phyloP scores from a whole-genome alignment of 1,284 basidiomycete species.

The Austroboletus niveus region DNA sequence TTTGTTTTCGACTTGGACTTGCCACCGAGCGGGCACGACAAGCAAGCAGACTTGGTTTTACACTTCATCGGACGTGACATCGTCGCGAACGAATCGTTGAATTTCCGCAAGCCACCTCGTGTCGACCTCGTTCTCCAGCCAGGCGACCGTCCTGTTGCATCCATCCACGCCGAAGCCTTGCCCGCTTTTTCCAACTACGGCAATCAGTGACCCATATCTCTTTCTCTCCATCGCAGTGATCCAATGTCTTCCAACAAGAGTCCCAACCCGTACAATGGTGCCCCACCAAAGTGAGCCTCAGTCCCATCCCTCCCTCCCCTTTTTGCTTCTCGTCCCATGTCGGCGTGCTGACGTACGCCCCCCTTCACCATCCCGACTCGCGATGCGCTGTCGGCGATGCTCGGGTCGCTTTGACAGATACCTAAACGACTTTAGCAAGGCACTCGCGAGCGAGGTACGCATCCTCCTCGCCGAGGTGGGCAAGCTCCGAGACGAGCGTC shows the following conservation, averaged over 20 bases:
- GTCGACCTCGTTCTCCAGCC: conserved; percentile 17
- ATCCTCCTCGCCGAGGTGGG: conserved; percentile 69
- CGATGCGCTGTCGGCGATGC: not conserved
- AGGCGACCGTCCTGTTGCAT: not conserved
- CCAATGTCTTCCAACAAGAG: conserved; percentile 34
- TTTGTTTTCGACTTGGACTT: not conserved
- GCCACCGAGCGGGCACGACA: conserved; percentile 1
- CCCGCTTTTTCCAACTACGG: conserved; percentile 2
- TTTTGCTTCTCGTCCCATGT: not conserved
- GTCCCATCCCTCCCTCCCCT: not conserved
- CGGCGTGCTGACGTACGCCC: conserved; percentile 10
- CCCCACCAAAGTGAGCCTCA: conserved; percentile 32
- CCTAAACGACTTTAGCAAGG: conserved; percentile 68
- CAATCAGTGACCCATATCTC: not conserved
- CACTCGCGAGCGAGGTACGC: conserved; percentile 57
- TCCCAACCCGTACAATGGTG: conserved; percentile 30
- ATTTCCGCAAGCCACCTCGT: conserved; percentile 16
- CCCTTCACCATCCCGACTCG: conserved; percentile 1
- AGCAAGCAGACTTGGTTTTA: not conserved
- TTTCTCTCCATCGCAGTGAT: conserved; percentile 8
- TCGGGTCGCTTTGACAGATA: conserved; percentile 41
- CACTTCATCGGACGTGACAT: not conserved
- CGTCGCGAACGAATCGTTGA: not conserved
- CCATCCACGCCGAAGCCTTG: conserved; percentile 5
- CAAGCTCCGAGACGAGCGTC: conserved; percentile 69